Conservation (phyloP, 75 land plant species). For the Cryptomeria japonica region DNA sequence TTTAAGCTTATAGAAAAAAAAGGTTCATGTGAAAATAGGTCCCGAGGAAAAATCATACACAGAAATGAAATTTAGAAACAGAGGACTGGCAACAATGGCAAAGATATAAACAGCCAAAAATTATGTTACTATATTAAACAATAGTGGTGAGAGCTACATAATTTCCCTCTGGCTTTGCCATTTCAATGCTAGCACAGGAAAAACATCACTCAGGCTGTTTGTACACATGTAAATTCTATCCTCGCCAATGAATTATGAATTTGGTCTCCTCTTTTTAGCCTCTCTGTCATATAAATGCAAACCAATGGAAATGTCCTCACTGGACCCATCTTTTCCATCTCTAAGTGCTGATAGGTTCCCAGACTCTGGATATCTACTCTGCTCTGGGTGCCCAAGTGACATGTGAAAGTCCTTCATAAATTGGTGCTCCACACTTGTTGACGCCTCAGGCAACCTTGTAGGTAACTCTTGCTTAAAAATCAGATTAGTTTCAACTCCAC, state of each 20-base stretch:
- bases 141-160: constrained; percentile 7
- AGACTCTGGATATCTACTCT: constrained; percentile 8
- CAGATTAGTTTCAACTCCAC: constrained; percentile 22
- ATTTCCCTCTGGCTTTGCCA: constrained; percentile 7
- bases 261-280: constrained; percentile 41
- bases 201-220: neutral
- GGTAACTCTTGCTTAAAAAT: constrained; percentile 27
- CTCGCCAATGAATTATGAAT: constrained; percentile 10
- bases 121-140: constrained; percentile 11
- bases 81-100: neutral
- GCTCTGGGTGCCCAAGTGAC: constrained; percentile 24
- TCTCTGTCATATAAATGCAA: constrained; percentile 56
- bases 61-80: neutral
- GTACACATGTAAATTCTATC: constrained; percentile 1
- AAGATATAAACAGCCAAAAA: neutral
- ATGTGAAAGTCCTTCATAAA: constrained; percentile 37
- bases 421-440: constrained; percentile 45
- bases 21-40: neutral
- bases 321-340: constrained; percentile 28
- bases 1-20: neutral
- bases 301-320: constrained; percentile 55
- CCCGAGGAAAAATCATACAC: neutral
- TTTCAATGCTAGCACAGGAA: constrained; percentile 2
- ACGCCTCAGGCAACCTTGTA: constrained; percentile 26
- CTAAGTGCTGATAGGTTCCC: constrained; percentile 40